Base-by-base conservation (phyloP, 2,329 filamentous ascomycete genomes). In the Trichoderma lentiforme region DNA sequence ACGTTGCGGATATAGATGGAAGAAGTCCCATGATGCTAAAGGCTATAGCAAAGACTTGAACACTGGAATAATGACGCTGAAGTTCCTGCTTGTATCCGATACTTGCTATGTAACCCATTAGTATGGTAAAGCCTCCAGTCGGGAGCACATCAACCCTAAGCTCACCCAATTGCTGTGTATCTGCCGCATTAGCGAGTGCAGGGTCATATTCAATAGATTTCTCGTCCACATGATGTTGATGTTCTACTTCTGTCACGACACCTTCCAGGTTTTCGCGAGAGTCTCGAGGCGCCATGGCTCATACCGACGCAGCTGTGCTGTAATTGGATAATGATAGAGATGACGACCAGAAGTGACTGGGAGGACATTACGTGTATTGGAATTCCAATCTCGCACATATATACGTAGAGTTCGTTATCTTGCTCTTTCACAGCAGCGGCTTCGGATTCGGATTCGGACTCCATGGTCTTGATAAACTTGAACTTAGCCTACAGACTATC, bases 21-120 rank as follows among this genome's bases (percentile, higher is more conserved):
- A 67, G 64, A 6, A 67, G 24, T 3, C 64, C 64, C 64, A 67
- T 67, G 15, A 67, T 67, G 7, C 64, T 67, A 21, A 67, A 67
- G 2, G 64, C 64, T 57, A 67, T 67, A 21, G 64, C 64, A 26
- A 67, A 67, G 6, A 67, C 32, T 34, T 67, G 64, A 8, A 67
- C 11, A 57, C 32, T 67, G 12, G 64, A 67, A 21, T 67, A 67
- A 57, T 67, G 64, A 6, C 64, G 64, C 24, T 57, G 51, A 9
- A 67, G 64, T 39, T 67, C 64, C 34, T 67, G 51, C 21, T 39
- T 67, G 18, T 67, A 67, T 4, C 51, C 64, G 18, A 67, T 67
- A 21, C 32, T 58, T 57, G 64, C 64, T 67, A 57, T 30, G 18
- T n/a, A 21, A 24, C 21, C 14, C 18, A 26, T 28, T n/a, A 67